Base-by-base conservation (phyloP, 495 filamentous ascomycete species). In the Halenospora varia region DNA sequence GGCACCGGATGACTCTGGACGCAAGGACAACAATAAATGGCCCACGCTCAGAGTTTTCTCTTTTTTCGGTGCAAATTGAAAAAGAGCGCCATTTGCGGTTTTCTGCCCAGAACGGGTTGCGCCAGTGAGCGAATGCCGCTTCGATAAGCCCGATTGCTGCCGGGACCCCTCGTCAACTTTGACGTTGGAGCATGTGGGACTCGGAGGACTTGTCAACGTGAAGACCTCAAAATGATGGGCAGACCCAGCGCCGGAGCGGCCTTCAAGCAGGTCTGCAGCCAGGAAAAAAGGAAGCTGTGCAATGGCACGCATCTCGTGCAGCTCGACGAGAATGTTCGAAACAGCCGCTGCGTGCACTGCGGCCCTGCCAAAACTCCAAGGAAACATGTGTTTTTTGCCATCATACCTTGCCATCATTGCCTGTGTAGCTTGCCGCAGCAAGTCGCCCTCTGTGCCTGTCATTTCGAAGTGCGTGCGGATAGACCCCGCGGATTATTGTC, bases 331-430 rank as follows among this genome's bases (percentile, higher is more conserved):
- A 35, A 35, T 35, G 4, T 35, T 35, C 29, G 13, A 35, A 35
- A 35, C 29, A 4, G 13, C 29, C 6, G 29, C 29, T 6, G 29
- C 29, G 29, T 35, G 29, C 29, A 6, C 29, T 35, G 29, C 29
- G 29, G 29, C 29, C n/a, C 29, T 35, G 29, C 29, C 29, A 35
- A 35, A 35, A 35, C 29, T 25, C 10, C 13, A 26, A 26, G 13
- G 24, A 48, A 25, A 20, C 23, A 25, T 47, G 24, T 26, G 41
- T 55, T 47, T n/a, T 25, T 47, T 20, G 51, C 41, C 44, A 11
- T 50, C 54, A 26, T 78, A 82, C 80, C 71, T 82, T 73, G 76
- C 77, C 76, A 82, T 81, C 76, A 82, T 76, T 56, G 75, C 74
- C 59, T 81, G 77, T 39, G 80, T 82, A 51, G 80, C 80, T 65